Evolutionary conservation across 2,329 filamentous ascomycete genomes (phyloP).

Genomic region (Colletotrichum eleusines): DNA sequence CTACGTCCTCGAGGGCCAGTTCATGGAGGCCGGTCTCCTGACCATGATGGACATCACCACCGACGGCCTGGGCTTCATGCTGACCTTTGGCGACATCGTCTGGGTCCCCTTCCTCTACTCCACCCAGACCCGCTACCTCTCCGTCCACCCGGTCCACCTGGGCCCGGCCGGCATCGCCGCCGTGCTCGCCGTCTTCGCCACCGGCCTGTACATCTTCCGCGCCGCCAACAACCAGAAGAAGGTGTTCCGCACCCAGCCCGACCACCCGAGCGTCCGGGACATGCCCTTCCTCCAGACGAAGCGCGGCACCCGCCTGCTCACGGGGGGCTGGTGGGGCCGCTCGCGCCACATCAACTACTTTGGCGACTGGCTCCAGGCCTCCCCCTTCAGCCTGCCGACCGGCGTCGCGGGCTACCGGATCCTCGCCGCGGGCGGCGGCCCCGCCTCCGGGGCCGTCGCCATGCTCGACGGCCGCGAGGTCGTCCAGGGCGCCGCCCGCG

Average conservation of each 20-base stretch:
- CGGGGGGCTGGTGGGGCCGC: slow-evolving; percentile 79
- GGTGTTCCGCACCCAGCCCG: slow-evolving; percentile 76
- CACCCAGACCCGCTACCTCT: slow-evolving; percentile 75
- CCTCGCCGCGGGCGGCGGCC: slow-evolving; percentile 50
- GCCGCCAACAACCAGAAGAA: slow-evolving; percentile 81
- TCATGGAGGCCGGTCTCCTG: slow-evolving; percentile 77
- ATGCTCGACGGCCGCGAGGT: slow-evolving; percentile 66
- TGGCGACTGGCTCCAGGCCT: slow-evolving; percentile 80
- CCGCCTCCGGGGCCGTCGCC: slow-evolving; percentile 55
- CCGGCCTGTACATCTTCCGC: slow-evolving; percentile 80
- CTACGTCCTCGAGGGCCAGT: slow-evolving; percentile 77
- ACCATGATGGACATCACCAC: slow-evolving; percentile 81
- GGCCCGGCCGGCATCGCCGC: slow-evolving; percentile 66
- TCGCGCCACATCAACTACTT: slow-evolving; percentile 82
- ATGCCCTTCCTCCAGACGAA: slow-evolving; percentile 77
- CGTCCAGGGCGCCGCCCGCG: slow-evolving; percentile 73
- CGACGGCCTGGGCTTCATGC: slow-evolving; percentile 82
- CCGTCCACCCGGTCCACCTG: slow-evolving; percentile 75
- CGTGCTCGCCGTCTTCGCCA: slow-evolving; percentile 68
- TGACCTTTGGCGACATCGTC: slow-evolving; percentile 77
- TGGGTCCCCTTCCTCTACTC: slow-evolving; percentile 81
- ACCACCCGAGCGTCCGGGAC: slow-evolving; percentile 73
- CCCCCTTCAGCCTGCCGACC: slow-evolving; percentile 78
- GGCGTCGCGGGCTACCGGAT: slow-evolving; percentile 74
- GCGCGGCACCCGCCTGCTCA: slow-evolving; percentile 73